Evolutionary conservation across 2,329 filamentous ascomycete species (phyloP), one percentile per base, ranked within the genome.

Genomic region (Claviceps humidiphila): DNA sequence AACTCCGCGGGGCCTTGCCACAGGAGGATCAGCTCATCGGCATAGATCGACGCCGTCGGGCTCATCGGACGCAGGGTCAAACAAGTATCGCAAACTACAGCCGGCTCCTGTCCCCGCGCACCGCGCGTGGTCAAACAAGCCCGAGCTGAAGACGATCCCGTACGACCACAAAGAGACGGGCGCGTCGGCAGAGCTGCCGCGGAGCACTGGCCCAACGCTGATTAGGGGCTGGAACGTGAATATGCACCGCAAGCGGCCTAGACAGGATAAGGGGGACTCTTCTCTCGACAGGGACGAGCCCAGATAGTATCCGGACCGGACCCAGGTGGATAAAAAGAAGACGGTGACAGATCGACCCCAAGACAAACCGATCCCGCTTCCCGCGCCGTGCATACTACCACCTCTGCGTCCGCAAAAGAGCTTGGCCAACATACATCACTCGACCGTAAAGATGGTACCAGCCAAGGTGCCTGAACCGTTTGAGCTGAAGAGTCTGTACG

Each of bases 161-260:
- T 81, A 81, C 56, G 74, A 76, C 20, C 79, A 80, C 60, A 81
- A 80, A 60, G 77, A 81, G 58, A 79, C 78, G 44, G 68, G 70
- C 4, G 71, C 76, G 2, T 72, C 71, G 17, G 77, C 80, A 49
- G 75, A 77, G 14, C 71, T 79, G 34, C 78, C 78, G 30, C 30
- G 30, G 8, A 72, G 71, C 47, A 75, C 73, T 16, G 78, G 76
- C 0, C 78, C 78, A 0, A 78, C 76, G 13, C 71, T 72, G 44
- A 80, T 81, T 37, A 65, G 78, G 30, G 78, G 77, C 1, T 81
- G 78, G 78, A 77, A 76, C 47, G 68, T 71, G 9, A 71, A 71
- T 52, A 67, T 67, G 54, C 64, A 65, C 52, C 64, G 67, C 44
- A 69, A 70, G 56, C 62, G 65, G 56, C 62, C 64, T 53, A 68